Base-by-base conservation (phyloP, 2,329 filamentous ascomycete genomes). In the Monilinia polystroma region DNA sequence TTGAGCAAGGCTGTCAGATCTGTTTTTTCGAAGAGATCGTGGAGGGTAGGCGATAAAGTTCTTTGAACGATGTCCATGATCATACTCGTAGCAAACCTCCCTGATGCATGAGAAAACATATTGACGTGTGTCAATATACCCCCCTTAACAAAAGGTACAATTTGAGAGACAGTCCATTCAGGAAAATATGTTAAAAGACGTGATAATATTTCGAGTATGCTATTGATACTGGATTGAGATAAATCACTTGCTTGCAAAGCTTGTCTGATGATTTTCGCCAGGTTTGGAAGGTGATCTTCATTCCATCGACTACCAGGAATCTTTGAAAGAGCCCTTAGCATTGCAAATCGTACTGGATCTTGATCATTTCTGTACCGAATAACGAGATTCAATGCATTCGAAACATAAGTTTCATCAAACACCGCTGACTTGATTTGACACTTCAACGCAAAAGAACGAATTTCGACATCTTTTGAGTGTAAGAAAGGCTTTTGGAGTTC, bases 401-500 rank as follows among this genome's bases (percentile, higher is more conserved):
- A 57, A 16, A 43, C 16, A 43, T 43, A 8, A 18, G 20, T 16
- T 57, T 43, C 35, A 57, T 43, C n/a, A 20, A 23, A 43, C 55
- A 23, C 8, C 7, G 35, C 55, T 3, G 35, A 20, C 18, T 26
- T 18, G n/a, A 57, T 12, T 18, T 57, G 55, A 26, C 3, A 18
- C 2, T 8, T 26, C 35, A 57, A 38, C 3, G 35, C 55, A 23
- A 7, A 2, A 26, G 20, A 57, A 14, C 55, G 55, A 23, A 57
- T 57, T 14, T 23, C n/a, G 8, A 16, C 55, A 26, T 57, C 35
- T 57, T 18, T 43, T 20, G 35, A n/a, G 18, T 38, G 10, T 18
- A 43, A 20, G 20, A 57, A 41, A 43, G 55, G 35, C 41, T 45
- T 57, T 10, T 57, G 55, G 4, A 57, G 35, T 26, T 57, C 55